Percentiles rank a stretch among this genome's conserved stretches.
Evolutionary conservation across 805 yeast genomes (phyloP).

Genomic region (Myxozyma monticola): DNA sequence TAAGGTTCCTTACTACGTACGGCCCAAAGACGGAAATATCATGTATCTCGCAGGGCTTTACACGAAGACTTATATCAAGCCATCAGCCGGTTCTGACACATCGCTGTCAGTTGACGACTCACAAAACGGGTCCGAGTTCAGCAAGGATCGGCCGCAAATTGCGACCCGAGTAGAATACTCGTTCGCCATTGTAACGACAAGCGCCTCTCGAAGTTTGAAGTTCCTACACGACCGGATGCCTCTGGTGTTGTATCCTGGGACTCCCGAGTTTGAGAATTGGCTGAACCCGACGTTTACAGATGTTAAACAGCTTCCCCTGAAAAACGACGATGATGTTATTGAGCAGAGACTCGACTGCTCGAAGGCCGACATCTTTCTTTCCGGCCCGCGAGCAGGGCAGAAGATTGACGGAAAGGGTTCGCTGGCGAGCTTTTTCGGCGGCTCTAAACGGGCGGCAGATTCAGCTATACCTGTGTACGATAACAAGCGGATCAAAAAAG

Average conservation of each 20-base stretch:
- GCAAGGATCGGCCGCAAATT: neutral
- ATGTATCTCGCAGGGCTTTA: conserved; percentile 68
- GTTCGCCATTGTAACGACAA: conserved; percentile 60
- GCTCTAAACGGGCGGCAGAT: neutral
- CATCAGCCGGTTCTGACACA: conserved; percentile 40
- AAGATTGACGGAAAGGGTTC: neutral
- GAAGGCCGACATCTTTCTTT: conserved; percentile 23
- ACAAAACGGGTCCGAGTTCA: neutral
- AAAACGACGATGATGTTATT: conserved; percentile 35
- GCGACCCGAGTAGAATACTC: conserved; percentile 13
- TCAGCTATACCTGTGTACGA: neutral
- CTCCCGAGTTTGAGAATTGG: conserved; percentile 64
- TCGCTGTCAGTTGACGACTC: neutral
- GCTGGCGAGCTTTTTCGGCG: neutral
- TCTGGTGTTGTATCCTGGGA: conserved; percentile 56
- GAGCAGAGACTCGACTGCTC: conserved; percentile 2
- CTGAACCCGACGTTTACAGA: conserved; percentile 50
- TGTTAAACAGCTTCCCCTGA: conserved; percentile 49
- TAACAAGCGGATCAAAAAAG: neutral
- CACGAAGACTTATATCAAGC: conserved; percentile 31
- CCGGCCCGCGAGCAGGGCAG: conserved; percentile 20
- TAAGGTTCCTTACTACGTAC: conserved; percentile 63
- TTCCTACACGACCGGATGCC: conserved; percentile 86
- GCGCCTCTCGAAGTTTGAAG: conserved; percentile 58
- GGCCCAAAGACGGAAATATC: conserved; percentile 51